phyloP scores from a whole-genome alignment of 805 yeast species.

The Candida dajiaensis region DNA sequence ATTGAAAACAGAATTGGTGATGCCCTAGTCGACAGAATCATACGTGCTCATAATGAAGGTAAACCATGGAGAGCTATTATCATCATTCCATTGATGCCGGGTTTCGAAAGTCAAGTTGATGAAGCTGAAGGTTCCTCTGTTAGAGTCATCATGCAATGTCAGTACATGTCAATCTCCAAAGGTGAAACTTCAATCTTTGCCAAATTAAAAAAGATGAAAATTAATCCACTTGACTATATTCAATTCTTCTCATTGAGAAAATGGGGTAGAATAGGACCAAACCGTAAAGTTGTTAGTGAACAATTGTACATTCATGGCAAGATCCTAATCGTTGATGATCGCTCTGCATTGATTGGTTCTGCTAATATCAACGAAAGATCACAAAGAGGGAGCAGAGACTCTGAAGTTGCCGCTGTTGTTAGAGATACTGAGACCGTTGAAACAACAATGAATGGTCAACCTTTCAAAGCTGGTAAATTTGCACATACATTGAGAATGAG shows the following conservation, averaged over 20 bases:
- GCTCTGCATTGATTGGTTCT: conserved; percentile 91
- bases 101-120: conserved; percentile 90
- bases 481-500: conserved; percentile 86
- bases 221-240: conserved; percentile 85
- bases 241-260: conserved; percentile 88
- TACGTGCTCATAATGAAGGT: conserved; percentile 74
- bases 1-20: conserved; percentile 90
- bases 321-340: conserved; percentile 85
- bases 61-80: conserved; percentile 86
- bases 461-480: conserved; percentile 77
- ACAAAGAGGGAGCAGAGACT: conserved; percentile 89
- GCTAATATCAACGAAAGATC: conserved; percentile 97
- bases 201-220: conserved; percentile 69
- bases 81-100: conserved; percentile 95
- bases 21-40: conserved; percentile 94
- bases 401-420: conserved; percentile 86
- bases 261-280: conserved; percentile 89
- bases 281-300: conserved; percentile 72
- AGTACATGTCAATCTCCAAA: conserved; percentile 86
- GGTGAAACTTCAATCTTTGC: conserved; percentile 87
- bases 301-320: conserved; percentile 94
- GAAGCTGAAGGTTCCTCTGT: conserved; percentile 92
- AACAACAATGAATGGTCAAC: conserved; percentile 73
- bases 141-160: conserved; percentile 94
- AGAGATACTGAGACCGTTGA: conserved; percentile 72